These are phyloP conservation scores for Camelina neglecta DNA, from an alignment of 345 rosid species.

Conservation along the genomic window DNA sequence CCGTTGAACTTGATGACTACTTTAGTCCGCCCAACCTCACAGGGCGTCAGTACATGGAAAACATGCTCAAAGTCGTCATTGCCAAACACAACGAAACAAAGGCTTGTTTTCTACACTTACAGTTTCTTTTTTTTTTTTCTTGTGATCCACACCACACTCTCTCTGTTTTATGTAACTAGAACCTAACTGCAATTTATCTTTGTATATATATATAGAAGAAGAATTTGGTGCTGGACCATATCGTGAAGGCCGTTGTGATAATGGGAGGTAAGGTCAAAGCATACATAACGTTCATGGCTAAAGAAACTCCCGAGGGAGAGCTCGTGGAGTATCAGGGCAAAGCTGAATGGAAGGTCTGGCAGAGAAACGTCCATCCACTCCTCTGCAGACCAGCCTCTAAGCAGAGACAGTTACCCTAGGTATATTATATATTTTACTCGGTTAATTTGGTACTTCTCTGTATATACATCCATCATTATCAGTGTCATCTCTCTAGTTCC, in stretches of 20 bases:
- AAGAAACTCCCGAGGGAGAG: background rate
- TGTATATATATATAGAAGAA: background rate
- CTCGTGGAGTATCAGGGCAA: too few relatives aligned
- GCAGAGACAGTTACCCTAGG: too few relatives aligned
- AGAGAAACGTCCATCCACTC: too few relatives aligned
- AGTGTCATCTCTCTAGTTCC: too few relatives aligned
- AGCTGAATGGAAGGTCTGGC: too few relatives aligned
- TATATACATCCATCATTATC: too few relatives aligned
- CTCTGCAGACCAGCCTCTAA: too few relatives aligned
- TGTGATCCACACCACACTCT: background rate
- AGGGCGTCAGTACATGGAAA: background rate
- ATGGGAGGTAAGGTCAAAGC: background rate
- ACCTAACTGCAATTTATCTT: background rate
- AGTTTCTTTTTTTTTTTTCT: too few relatives aligned
- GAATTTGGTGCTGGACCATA: background rate
- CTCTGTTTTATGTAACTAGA: background rate
- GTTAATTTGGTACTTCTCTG: too few relatives aligned
- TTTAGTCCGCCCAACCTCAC: background rate
- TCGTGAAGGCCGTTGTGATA: background rate
- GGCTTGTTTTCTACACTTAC: background rate
- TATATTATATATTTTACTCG: too few relatives aligned
- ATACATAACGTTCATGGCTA: slow-evolving; percentile 17
- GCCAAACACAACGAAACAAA: background rate
- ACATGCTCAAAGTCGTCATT: slow-evolving; percentile 5
- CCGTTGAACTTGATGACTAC: background rate